Evolutionary conservation across 805 yeast species (phyloP).

Genomic region (Kodamaea kaohsiungensis): DNA sequence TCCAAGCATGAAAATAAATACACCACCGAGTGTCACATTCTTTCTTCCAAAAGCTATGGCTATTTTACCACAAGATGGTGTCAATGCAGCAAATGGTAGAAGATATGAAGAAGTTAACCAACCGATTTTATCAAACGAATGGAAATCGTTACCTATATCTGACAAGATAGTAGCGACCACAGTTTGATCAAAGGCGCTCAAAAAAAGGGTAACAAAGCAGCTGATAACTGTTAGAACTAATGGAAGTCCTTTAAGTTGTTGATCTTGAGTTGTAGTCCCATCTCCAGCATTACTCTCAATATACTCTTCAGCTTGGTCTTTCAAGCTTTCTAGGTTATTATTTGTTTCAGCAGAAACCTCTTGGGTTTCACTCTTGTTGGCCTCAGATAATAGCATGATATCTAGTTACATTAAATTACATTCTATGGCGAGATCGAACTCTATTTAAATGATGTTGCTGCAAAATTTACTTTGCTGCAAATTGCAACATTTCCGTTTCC

Average conservation of each 20-base stretch:
- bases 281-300: constrained; percentile 40
- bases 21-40: constrained; percentile 46
- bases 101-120: constrained; percentile 61
- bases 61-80: constrained; percentile 57
- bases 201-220: constrained; percentile 32
- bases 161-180: constrained; percentile 54
- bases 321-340: neutral
- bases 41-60: constrained; percentile 61
- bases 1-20: constrained; percentile 60
- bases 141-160: constrained; percentile 50
- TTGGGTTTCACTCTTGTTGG: neutral
- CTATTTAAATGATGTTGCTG: neutral
- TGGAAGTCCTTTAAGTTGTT: constrained; percentile 30
- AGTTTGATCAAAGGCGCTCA: constrained; percentile 58
- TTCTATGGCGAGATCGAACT: neutral
- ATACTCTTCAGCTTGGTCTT: no score
- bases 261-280: constrained; percentile 39
- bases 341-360: neutral
- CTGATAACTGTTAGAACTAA: constrained; percentile 27
- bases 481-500: neutral
- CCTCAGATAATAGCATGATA: neutral
- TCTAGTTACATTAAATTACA: neutral
- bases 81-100: constrained; percentile 53
- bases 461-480: neutral
- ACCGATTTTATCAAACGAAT: constrained; percentile 51